Evolutionary conservation across 2,329 filamentous ascomycete genomes (phyloP), one percentile per base, ranked within the genome.

Genomic region (Phialemoniopsis sp.): DNA sequence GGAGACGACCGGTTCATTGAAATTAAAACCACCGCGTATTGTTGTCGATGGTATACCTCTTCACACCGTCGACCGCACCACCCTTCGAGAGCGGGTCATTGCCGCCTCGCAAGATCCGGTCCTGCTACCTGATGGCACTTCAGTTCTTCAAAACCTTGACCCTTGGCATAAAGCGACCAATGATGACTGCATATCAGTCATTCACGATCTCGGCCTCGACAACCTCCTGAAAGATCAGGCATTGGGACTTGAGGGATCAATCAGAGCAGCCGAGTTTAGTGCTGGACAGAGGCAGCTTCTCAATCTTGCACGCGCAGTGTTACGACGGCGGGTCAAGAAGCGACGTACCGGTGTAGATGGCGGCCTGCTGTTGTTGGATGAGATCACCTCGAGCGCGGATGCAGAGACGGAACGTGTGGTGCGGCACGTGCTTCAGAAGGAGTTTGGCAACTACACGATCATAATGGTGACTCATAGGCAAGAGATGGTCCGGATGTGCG

Each of bases 61-160:
- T 2, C 30, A 53, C 17, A 43, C 42, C 2, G 57, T 78, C 12
- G 50, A 70, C 38, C 64, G 72, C 3, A 19, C 54, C 0, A 51
- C 54, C 0, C 57, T 78, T 1, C 69, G 75, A 8, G 56, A 64
- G 31, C 67, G 66, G 1, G 55, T 79, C 29, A 71, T 75, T 32
- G 68, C 71, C 5, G 55, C 79, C 1, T 71, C 75, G 0, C 75
- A 80, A 49, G 75, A 79, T 5, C 53, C 72, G 1, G 66, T 74
- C 4, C 76, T 79, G 51, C 53, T 78, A 2, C 67, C 66, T 0
- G 66, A n/a, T n/a, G n/a, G n/a, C n/a, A n/a, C 59, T 34, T 63
- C 58, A 2, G 59, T 70, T 42, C 55, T 53, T 19, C 37, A 51
- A 7, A 72, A 75, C 40, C 57, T 74, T 0, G 71, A 74, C 40